Conservation (phyloP, 2,329 filamentous ascomycete genomes). For the Alternaria triticimaculans region DNA sequence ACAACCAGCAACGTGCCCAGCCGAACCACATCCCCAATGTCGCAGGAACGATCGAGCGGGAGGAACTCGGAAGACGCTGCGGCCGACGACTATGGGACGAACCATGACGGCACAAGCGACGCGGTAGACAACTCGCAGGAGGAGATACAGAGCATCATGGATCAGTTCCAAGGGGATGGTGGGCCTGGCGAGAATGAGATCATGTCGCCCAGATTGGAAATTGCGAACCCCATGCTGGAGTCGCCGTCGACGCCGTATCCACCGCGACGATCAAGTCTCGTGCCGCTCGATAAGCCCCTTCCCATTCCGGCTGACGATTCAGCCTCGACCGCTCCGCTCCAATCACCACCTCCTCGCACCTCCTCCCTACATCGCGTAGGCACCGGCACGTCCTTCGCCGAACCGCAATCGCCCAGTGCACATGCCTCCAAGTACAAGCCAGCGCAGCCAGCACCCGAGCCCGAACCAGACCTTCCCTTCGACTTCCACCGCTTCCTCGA, state of each 20-base stretch:
- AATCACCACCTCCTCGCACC: constrained; percentile 44
- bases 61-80: constrained; percentile 48
- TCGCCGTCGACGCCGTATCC: constrained; percentile 70
- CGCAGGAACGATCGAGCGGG: constrained; percentile 47
- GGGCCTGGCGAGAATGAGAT: constrained; percentile 80
- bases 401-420: constrained; percentile 42
- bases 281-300: constrained; percentile 64
- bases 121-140: constrained; percentile 68
- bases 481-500: constrained; percentile 98
- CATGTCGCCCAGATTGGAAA: constrained; percentile 87
- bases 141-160: constrained; percentile 98
- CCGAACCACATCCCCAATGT: constrained; percentile 40
- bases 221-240: constrained; percentile 79
- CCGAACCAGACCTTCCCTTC: constrained; percentile 84
- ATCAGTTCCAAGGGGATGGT: constrained; percentile 81
- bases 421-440: constrained; percentile 61
- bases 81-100: constrained; percentile 58
- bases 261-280: constrained; percentile 84
- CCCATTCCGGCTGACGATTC: constrained; percentile 34
- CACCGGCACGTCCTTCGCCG: constrained; percentile 39
- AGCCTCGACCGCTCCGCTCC: constrained; percentile 28
- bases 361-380: constrained; percentile 44
- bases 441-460: constrained; percentile 62
- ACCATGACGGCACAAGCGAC: constrained; percentile 45
- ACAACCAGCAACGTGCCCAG: constrained; percentile 52